Evolutionary conservation across 1,139 yeast species (phyloP).

Genomic region (Candida sanyaensis): DNA sequence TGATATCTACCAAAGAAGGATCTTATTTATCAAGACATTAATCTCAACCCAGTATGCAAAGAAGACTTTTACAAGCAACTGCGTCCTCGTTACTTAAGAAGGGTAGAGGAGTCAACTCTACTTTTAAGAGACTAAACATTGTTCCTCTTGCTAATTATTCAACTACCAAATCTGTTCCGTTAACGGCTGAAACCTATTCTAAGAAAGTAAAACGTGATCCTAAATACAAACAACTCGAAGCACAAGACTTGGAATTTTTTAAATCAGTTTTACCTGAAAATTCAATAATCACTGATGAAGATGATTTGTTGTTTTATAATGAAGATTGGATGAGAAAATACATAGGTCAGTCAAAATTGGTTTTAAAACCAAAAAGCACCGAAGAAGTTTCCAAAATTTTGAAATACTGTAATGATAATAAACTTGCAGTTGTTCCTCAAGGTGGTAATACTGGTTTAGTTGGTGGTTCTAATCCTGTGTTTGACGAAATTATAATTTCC

Average conservation of each 20-base stretch:
- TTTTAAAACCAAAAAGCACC: slow-evolving; percentile 81
- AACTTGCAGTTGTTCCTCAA: slow-evolving; percentile 90
- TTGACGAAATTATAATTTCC: slow-evolving; percentile 84
- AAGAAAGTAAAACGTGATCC: slow-evolving; percentile 49
- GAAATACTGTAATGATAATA: slow-evolving; percentile 77
- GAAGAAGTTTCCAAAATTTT: slow-evolving; percentile 77
- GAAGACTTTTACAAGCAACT: slow-evolving; percentile 5
- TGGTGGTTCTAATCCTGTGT: slow-evolving; percentile 92
- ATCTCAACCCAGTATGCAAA: slow-evolving; percentile 1
- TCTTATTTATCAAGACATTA: neutral
- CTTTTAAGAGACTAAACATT: neutral
- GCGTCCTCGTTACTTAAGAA: slow-evolving; percentile 4
- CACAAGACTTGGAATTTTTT: slow-evolving; percentile 63
- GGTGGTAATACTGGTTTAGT: slow-evolving; percentile 98
- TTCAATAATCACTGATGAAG: slow-evolving; percentile 52
- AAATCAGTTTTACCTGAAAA: slow-evolving; percentile 52
- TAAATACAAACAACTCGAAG: slow-evolving; percentile 47
- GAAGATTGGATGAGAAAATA: slow-evolving; percentile 98
- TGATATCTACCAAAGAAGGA: neutral
- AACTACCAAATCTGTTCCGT: slow-evolving; percentile 46
- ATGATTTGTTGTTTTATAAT: slow-evolving; percentile 72
- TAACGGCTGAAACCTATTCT: slow-evolving; percentile 67
- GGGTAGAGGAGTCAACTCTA: neutral
- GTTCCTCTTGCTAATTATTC: slow-evolving; percentile 6
- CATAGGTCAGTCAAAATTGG: slow-evolving; percentile 80